Percentiles rank a stretch among this genome's conserved stretches.
These are phyloP conservation scores for Saccharomyces hybrid DNA, from an alignment of 1,139 yeast genomes.

Conservation along the genomic window DNA sequence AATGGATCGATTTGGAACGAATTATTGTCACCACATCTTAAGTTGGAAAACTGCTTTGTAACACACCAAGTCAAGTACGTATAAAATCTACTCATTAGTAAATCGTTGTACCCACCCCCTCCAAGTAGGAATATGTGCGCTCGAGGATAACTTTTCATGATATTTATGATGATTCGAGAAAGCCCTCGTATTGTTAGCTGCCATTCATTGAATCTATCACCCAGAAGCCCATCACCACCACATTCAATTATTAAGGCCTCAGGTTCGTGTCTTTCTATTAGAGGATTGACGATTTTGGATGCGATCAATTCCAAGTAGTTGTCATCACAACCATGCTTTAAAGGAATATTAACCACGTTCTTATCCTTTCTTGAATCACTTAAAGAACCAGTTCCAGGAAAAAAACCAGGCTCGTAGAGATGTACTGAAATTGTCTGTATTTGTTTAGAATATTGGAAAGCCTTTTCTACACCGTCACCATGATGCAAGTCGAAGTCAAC, in stretches of 20 bases:
- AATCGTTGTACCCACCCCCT: slow-evolving; percentile 70
- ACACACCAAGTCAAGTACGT: slow-evolving; percentile 44
- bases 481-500: slow-evolving; percentile 71
- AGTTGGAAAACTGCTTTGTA: slow-evolving; percentile 8
- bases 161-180: slow-evolving; percentile 32
- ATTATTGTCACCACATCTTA: not conserved
- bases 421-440: slow-evolving; percentile 62
- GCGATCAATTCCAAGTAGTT: slow-evolving; percentile 35
- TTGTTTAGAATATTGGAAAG: slow-evolving; percentile 48
- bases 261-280: slow-evolving; percentile 37
- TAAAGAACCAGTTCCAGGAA: slow-evolving; percentile 58
- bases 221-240: slow-evolving; percentile 64
- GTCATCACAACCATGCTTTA: slow-evolving; percentile 50
- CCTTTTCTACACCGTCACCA: slow-evolving; percentile 72
- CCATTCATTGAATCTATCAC: slow-evolving; percentile 61
- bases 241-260: slow-evolving; percentile 55
- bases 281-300: slow-evolving; percentile 39
- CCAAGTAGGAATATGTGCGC: slow-evolving; percentile 48
- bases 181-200: slow-evolving; percentile 51
- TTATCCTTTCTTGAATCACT: slow-evolving; percentile 31
- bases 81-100: slow-evolving; percentile 60
- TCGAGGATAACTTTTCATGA: slow-evolving; percentile 30
- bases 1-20: not conserved
- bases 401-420: slow-evolving; percentile 57
- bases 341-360: slow-evolving; percentile 46